Conservation (phyloP, 495 filamentous ascomycete genomes). For the Penicillium silybi region DNA sequence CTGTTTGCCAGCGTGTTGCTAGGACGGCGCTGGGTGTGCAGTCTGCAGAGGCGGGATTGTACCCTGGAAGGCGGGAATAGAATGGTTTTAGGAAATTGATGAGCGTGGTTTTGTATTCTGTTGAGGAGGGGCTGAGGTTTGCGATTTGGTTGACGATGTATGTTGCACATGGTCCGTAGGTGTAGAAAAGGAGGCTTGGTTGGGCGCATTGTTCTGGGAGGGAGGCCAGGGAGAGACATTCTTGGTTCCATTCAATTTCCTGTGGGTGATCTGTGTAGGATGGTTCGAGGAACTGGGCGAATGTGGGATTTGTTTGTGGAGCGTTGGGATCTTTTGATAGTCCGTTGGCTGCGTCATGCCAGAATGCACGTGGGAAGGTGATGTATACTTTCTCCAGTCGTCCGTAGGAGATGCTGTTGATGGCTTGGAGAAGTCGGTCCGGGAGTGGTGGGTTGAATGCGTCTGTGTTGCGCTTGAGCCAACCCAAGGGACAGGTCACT, state of each 20-base stretch:
- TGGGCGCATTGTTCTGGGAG: constrained; percentile 59
- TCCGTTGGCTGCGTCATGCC: constrained; percentile 33
- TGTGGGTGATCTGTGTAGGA: constrained; percentile 66
- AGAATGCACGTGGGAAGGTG: constrained; percentile 72
- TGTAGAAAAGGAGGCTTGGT: constrained; percentile 91
- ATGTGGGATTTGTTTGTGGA: constrained; percentile 20
- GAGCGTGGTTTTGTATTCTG: constrained; percentile 30
- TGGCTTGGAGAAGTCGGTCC: constrained; percentile 60
- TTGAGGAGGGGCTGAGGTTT: constrained; percentile 19
- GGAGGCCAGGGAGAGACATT: constrained; percentile 72
- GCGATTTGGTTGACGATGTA: constrained; percentile 47
- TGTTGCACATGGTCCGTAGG: constrained; percentile 59
- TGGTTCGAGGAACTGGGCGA: constrained; percentile 45
- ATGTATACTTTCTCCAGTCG: constrained; percentile 90
- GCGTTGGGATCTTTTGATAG: constrained; percentile 5
- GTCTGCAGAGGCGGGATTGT: constrained; percentile 42
- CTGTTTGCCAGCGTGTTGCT: constrained; percentile 76
- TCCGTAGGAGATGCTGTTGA: constrained; percentile 78
- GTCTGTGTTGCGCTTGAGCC: constrained; percentile 71
- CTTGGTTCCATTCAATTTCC: constrained; percentile 73
- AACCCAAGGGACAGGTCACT: constrained; percentile 80
- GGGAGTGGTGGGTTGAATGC: constrained; percentile 71
- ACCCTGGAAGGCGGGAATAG: constrained; percentile 69
- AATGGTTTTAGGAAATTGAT: constrained; percentile 53
- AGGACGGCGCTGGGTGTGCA: constrained; percentile 63